Base-by-base conservation (phyloP, 192 early-diverging fungal species). In the Backusella morwellensis region DNA sequence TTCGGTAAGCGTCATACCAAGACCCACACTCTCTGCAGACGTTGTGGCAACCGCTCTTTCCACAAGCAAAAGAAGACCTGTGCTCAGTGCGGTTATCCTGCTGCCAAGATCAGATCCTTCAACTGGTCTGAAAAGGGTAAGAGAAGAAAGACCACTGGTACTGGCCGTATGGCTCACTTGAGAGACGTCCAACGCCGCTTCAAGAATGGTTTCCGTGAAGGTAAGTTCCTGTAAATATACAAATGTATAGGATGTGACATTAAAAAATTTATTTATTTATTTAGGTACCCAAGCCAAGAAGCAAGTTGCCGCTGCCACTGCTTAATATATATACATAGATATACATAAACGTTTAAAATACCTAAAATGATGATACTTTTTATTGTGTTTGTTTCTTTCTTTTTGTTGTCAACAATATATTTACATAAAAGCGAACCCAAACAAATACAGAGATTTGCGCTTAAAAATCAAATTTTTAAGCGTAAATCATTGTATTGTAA, bases 41-140 rank as follows among this genome's bases (percentile, higher is more conserved):
- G 98, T 83, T 99, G 98, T 89, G 98, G 98, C 70, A 90, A 91
- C 78, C 93, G 97, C 76, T 92, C 97, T 56, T 98, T 97, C 94
- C 98, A 99, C 92, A 96, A 95, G 92, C 97, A 98, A 90, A 99
- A 99, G 96, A 99, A 99, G 95, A 98, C 96, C 59, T 99, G 98
- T 89, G 96, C 96, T 81, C 95, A 95, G 84, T 99, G 98, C 88
- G 97, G 95, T 70, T 99, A 97, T 88, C 98, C 98, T 52, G 88
- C 97, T 80, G 96, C 97, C 84, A 99, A 99, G 92, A 96, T 93
- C 85, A 92, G 98, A 83, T 92, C 89, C 82, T 99, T 90, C 91
- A 95, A 96, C 88, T 99, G 98, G 98, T 89, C 89, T 78, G 95
- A 90, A 82, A 99, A 98, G 94, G 95, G 90, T 80, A 92, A 94